Conservation (phyloP, 768 basidiomycete genomes). For the Kwoniella sp. region DNA sequence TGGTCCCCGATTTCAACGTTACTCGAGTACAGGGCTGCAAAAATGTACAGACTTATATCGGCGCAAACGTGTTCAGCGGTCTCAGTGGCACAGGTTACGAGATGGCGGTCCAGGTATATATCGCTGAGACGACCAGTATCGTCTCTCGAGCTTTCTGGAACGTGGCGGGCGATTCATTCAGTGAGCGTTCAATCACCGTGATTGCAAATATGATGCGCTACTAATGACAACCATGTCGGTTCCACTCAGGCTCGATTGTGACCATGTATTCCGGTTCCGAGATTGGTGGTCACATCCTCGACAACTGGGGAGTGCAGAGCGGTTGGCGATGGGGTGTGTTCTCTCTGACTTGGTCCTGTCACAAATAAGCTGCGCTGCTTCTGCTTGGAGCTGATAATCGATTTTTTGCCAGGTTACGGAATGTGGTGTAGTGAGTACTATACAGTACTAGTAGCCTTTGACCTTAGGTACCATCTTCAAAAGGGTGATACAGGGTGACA, state of each 20-base stretch:
- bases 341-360: no score
- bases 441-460: no score
- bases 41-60: slow-evolving; percentile 16
- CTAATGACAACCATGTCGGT: no score
- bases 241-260: slow-evolving; percentile 10
- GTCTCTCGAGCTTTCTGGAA: slow-evolving; percentile 19
- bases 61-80: slow-evolving; percentile 19
- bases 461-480: no score
- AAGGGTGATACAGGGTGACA: no score
- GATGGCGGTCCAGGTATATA: slow-evolving; percentile 17
- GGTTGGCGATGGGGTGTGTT: slow-evolving; percentile 18
- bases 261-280: slow-evolving; percentile 19
- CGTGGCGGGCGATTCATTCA: slow-evolving; percentile 17
- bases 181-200: neutral
- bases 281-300: slow-evolving; percentile 15
- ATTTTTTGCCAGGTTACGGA: slow-evolving; percentile 9
- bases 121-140: slow-evolving; percentile 17
- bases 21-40: slow-evolving; percentile 17
- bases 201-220: no score
- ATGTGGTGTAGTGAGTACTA: slow-evolving; percentile 22
- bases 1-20: no score
- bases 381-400: no score
- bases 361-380: no score
- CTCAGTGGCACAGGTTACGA: slow-evolving; percentile 9
- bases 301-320: slow-evolving; percentile 7